Base-by-base conservation (phyloP, 192 early-diverging fungal species). In the Rhizoclosmatium globosum region DNA sequence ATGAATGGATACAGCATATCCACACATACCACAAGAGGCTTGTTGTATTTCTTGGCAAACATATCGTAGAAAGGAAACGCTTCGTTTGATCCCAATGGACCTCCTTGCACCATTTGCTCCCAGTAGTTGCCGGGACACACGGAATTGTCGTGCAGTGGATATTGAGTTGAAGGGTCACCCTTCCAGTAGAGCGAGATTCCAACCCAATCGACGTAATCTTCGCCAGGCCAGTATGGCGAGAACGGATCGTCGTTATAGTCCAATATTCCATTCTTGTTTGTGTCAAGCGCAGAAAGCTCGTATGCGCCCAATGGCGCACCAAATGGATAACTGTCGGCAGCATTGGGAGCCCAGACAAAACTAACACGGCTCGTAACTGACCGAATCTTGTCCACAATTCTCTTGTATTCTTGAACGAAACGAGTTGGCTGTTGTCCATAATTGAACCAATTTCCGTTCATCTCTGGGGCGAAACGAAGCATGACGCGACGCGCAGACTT, bases 121-220 rank as follows among this genome's bases (percentile, higher is more conserved):
- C 72, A 60, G 42, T 47, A 59, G 58, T 66, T 31, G 21, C 7
- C 7, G 11, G 77, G 68, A n/a, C 53, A 38, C 7, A n/a, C 61
- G n/a, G 17, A 39, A 71, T 69, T 69, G 70, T 74, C 72, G 31
- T 74, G 72, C 15, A 44, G 43, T 3, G 72, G 72, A 21, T n/a
- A 31, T 23, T 39, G 23, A 38, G 21, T 61, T n/a, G 31, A n/a
- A 4, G 56, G 59, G 43, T 74, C 57, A 17, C 69, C 69, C 50
- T 71, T 62, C 72, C 72, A 84, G 41, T 78, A 59, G n/a, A 69
- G 59, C 17, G 79, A 76, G 6, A 86, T 70, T 17, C 83, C 87
- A 21, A 85, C 79, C 84, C 84, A 88, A 72, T 88, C 87, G 2
- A 88, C 87, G 50, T 68, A 86, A 31, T 68, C 83, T 47, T 81